Percentiles rank a stretch among this genome's conserved stretches.
These are phyloP conservation scores for Chaetomiaceae sp. DNA, from an alignment of 2,329 filamentous ascomycete species.

Conservation along the genomic window DNA sequence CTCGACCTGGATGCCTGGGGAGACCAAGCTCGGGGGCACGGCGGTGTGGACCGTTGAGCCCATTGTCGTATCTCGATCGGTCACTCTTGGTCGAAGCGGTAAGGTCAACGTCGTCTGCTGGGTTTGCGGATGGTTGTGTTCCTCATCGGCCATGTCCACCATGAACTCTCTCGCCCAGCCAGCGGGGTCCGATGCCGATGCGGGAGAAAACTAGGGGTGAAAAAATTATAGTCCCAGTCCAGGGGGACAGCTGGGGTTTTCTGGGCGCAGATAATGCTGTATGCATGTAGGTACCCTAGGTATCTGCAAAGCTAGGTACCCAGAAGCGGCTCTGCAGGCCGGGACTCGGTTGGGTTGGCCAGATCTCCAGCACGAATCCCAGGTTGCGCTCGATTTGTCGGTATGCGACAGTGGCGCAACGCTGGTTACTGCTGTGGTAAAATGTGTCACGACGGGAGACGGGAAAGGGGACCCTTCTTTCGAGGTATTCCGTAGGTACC, in stretches of 20 bases:
- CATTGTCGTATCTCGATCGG: constrained; percentile 12
- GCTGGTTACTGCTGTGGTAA: too few relatives aligned
- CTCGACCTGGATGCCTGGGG: constrained; percentile 37
- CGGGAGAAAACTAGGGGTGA: neutral
- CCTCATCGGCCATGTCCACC: constrained; percentile 13
- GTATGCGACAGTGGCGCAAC: too few relatives aligned
- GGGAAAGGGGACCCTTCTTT: too few relatives aligned
- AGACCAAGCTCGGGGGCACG: constrained; percentile 28
- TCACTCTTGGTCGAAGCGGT: constrained; percentile 10
- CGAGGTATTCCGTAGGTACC: too few relatives aligned
- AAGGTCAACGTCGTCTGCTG: constrained; percentile 12
- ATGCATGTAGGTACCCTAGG: too few relatives aligned
- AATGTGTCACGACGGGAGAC: too few relatives aligned
- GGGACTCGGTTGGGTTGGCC: too few relatives aligned
- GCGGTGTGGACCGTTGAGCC: constrained; percentile 8
- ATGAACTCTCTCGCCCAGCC: neutral
- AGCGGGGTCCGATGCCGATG: neutral
- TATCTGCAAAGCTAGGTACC: neutral
- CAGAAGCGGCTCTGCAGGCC: neutral
- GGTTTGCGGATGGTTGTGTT: neutral
- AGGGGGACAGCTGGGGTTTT: neutral
- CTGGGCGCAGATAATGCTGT: neutral
- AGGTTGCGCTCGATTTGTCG: too few relatives aligned
- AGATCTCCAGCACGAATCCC: too few relatives aligned
- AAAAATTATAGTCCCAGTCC: neutral